Base-by-base conservation (phyloP, 1,284 basidiomycete genomes). In the Bjerkandera adusta region DNA sequence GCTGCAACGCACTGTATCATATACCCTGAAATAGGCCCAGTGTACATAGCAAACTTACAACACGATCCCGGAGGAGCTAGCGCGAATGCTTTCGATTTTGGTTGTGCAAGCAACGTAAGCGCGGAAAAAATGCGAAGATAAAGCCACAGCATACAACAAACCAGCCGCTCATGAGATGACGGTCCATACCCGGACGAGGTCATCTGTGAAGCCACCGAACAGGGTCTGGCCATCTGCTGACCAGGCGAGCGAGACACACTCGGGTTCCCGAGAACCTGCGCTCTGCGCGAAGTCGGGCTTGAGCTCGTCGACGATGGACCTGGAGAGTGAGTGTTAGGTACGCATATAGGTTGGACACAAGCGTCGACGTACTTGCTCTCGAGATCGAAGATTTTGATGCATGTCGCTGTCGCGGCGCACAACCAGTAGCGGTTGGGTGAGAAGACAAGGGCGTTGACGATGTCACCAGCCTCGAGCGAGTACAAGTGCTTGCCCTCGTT, bases 401-500 rank as follows among this genome's bases (percentile, higher is more conserved):
- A 97, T 66, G 88, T 92, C 54, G 93, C 83, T 56, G 97, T 99
- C 57, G 97, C 97, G 60, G 97, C 97, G 71, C 97, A 99, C 57
- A 99, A 79, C 97, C 97, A 99, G 89, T 99, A 99, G 54, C 94
- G 89, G 82, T 97, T 97, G 58, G 97, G 97, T 25, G 93, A 97
- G 84, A 99, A 99, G 68, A 98, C 96, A 57, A 99, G 90, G 51
- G 97, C 93, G 71, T 99, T 99, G 83, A 99, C 94, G 60, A 94
- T 81, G 71, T 99, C 93, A 58, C 95, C 95, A 46, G 97, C 97
- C 74, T 99, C 97, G 56, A 99, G 89, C 52, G 94, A 97, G 85
- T 99, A 99, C 64, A 99, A 86, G 83, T 99, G 96, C 80, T 99
- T 99, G 81, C 94, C 95, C 78, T 99, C 97, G 74, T 98, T 98